Base-by-base conservation (phyloP, 108 stramenopile species). In the Cyclotella kingstonii region DNA sequence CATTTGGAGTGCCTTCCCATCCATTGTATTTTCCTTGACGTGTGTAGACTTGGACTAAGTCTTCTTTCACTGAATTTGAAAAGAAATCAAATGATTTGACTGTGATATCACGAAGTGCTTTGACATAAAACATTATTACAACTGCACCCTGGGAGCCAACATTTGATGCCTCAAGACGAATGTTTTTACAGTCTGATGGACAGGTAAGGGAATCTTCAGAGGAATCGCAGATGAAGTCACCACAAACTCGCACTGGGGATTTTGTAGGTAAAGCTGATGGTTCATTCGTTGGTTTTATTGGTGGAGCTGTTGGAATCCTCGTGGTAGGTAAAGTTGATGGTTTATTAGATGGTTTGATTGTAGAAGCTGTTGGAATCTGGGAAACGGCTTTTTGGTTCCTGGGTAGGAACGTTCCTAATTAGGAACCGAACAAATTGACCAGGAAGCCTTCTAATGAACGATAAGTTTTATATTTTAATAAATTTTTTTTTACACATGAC, bases 61-160 rank as follows among this genome's bases (percentile, higher is more conserved):
- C 6, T 14, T 18, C n/a, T 42, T 39, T 25, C 18, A 11, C 41
- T 1, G 4, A 4, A 17, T 11, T 42, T 1, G 14, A 9, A 42
- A 42, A 57, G 40, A 57, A 42, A 10, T 11, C 40, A 33, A 57
- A 57, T 6, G 55, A 57, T 11, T 23, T 41, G 18, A 57, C 39
- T 14, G 40, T 2, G 12, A 57, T 29, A 9, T 42, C 23, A 23
- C 55, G 22, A 26, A 57, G 40, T 41, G 55, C 39, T 42, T 42
- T 57, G 6, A 57, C 21, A 1, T n/a, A 57, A 17, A 57, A 57
- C 55, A 57, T 57, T 3, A 41, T 30, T 12, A 39, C 55, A n/a
- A 26, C 40, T 27, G 55, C 41, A 14, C 55, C 55, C 15, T 42
- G 41, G 1, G 27, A 2, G 25, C 55, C 55, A 42, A 27, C 14